phyloP scores from a whole-genome alignment of 148 eudicot species.

The Heliamphora exappendiculata region DNA sequence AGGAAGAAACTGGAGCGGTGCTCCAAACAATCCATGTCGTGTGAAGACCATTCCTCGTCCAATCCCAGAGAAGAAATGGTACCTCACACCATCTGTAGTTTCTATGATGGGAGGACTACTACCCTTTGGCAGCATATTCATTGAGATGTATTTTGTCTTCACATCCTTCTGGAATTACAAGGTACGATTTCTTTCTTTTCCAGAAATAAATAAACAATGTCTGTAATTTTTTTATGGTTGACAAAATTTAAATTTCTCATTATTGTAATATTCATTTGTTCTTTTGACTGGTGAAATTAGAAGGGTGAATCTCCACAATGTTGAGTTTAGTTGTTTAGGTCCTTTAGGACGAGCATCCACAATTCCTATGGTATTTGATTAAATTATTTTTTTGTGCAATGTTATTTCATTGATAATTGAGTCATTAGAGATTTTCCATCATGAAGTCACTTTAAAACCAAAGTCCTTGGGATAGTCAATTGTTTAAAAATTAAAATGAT shows the following conservation, averaged over 20 bases:
- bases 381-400: no score
- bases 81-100: constrained; percentile 71
- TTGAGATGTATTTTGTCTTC: constrained; percentile 76
- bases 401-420: no score
- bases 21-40: constrained; percentile 81
- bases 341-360: no score
- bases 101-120: constrained; percentile 76
- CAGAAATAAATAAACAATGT: not conserved
- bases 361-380: no score
- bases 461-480: not conserved
- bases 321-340: not conserved
- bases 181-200: constrained; percentile 24
- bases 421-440: not conserved
- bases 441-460: not conserved
- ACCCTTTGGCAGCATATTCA: constrained; percentile 82
- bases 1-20: constrained; percentile 81
- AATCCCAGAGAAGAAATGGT: constrained; percentile 91
- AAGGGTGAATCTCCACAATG: not conserved
- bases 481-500: not conserved
- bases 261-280: not conserved
- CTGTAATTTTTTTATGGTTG: not conserved
- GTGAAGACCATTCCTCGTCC: constrained; percentile 90
- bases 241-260: not conserved
- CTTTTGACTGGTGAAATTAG: not conserved
- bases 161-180: constrained; percentile 92